Conservation (phyloP, 495 filamentous ascomycete genomes). For the Opeltia flavorubescens region DNA sequence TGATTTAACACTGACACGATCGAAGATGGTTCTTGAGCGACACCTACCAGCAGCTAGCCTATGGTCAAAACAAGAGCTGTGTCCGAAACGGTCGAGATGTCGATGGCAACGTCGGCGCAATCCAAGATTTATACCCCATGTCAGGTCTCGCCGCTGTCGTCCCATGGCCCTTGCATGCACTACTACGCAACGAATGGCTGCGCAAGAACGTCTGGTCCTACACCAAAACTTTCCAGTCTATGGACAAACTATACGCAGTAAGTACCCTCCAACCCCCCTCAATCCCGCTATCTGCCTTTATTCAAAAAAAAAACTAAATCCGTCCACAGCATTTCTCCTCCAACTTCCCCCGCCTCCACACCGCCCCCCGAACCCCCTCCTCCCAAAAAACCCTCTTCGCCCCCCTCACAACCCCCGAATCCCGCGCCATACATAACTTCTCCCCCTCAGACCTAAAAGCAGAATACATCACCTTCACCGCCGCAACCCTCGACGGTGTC, state of each 20-base stretch:
- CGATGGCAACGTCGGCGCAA: background rate
- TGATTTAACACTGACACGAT: background rate
- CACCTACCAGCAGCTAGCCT: background rate
- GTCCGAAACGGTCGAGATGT: background rate
- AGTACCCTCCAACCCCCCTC: background rate
- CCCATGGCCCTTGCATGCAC: background rate
- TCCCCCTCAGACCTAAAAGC: background rate
- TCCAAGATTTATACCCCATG: conserved; percentile 4
- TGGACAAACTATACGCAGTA: background rate
- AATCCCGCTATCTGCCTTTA: background rate
- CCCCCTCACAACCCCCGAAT: too few relatives aligned
- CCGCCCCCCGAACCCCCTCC: background rate
- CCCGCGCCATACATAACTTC: too few relatives aligned
- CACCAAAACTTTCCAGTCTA: background rate
- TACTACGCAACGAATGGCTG: background rate
- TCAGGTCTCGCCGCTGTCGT: background rate
- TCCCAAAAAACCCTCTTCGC: background rate
- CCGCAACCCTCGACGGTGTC: conserved; percentile 4
- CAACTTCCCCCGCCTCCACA: background rate
- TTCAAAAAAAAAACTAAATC: background rate
- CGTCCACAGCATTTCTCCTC: background rate
- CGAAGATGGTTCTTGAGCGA: conserved; percentile 1
- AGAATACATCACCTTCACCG: conserved; percentile 6
- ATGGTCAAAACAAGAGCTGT: conserved; percentile 1
- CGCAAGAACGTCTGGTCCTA: background rate